Conservation (phyloP, 305 asterid species). For the Fraxinus latifolia region DNA sequence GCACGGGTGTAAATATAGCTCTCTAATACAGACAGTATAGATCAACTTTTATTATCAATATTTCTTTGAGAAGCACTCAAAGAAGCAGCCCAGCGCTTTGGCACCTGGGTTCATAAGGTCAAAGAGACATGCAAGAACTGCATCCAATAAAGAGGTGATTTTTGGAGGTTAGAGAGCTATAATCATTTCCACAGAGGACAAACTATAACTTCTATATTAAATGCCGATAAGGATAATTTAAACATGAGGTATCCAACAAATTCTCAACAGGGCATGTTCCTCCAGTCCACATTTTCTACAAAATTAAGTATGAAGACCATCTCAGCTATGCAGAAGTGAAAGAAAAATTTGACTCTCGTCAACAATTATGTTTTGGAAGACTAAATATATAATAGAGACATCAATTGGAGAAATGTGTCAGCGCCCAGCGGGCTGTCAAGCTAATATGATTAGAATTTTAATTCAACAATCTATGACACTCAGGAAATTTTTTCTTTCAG, state of each 20-base stretch:
- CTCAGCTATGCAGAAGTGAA: neutral
- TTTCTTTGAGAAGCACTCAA: neutral
- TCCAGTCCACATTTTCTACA: neutral
- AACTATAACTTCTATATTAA: neutral
- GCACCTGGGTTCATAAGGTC: neutral
- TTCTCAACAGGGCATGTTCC: neutral
- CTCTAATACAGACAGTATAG: neutral
- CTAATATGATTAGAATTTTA: conserved; percentile 17
- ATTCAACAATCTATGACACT: neutral
- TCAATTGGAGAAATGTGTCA: neutral
- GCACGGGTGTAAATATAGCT: neutral
- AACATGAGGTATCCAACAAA: neutral
- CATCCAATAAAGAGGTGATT: neutral
- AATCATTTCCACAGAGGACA: neutral
- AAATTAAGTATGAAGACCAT: neutral
- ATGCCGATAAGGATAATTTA: neutral
- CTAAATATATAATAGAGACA: neutral
- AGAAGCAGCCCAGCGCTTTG: neutral
- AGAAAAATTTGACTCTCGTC: neutral
- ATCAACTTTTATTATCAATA: neutral
- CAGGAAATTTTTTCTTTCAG: neutral
- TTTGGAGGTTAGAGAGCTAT: neutral
- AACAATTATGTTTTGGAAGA: neutral
- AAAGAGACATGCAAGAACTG: neutral
- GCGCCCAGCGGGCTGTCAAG: neutral